Evolutionary conservation across 106 monocot species (phyloP).

Genomic region (Apostasia ramifera): DNA sequence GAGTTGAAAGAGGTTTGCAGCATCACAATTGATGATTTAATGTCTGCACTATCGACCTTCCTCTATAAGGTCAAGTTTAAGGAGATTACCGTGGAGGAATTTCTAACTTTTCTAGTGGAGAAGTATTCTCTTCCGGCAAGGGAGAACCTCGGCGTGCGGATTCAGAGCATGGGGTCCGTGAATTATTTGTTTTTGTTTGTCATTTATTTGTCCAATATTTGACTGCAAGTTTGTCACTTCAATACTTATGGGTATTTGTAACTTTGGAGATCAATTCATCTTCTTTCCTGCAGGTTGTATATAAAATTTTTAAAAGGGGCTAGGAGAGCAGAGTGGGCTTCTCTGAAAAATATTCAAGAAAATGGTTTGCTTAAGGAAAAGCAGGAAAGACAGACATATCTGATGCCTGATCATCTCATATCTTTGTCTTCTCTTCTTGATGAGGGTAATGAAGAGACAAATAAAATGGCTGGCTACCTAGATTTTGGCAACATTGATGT

Average conservation of each 20-base stretch:
- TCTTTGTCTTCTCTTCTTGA: not conserved
- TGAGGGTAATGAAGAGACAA: not conserved
- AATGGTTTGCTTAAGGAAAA: not conserved
- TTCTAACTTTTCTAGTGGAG: constrained; percentile 16
- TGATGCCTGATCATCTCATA: not conserved
- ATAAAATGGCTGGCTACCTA: not conserved
- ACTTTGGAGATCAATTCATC: not conserved
- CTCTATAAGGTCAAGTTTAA: constrained; percentile 3
- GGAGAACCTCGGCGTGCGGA: constrained; percentile 21
- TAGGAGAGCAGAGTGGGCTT: constrained; percentile 8
- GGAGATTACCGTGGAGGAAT: constrained; percentile 19
- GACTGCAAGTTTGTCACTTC: not conserved
- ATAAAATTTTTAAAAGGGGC: constrained; percentile 13
- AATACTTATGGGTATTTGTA: too few relatives aligned
- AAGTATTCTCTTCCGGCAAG: constrained; percentile 16
- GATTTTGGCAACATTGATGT: constrained; percentile 1
- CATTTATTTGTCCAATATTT: not conserved
- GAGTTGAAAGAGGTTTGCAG: constrained; percentile 15
- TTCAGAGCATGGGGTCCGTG: constrained; percentile 24
- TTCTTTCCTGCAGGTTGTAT: constrained; percentile 10
- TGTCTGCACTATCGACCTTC: constrained; percentile 3
- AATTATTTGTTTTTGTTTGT: not conserved
- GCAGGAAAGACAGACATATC: not conserved
- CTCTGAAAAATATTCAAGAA: constrained; percentile 10
- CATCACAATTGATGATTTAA: constrained; percentile 15